Base-by-base conservation (phyloP, 2,329 filamentous ascomycete species). In the Colletotrichum cordylinicola region DNA sequence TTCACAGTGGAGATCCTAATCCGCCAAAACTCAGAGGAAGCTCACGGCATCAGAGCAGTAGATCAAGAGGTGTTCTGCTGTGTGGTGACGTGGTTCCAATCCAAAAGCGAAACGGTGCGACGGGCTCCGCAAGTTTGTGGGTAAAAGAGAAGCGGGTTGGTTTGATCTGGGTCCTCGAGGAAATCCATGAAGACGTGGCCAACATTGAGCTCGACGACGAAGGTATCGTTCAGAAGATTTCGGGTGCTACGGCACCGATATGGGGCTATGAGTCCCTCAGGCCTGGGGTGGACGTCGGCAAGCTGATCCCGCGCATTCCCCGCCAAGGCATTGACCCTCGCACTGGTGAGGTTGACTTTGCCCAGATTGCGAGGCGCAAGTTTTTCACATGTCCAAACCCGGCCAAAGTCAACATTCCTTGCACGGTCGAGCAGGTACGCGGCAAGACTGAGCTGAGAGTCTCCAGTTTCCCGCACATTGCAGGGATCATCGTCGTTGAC, bases 31-130 rank as follows among this genome's bases (percentile, higher is more conserved):
- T 92, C 69, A 83, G 89, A 16, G 84, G 87, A 13, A 83, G 87
- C 35, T 84, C 88, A 79, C 90, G 96, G 79, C 94, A 96, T 80
- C 89, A 92, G 68, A 91, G 90, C 78, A 94, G 91, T 80, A 96
- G 95, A 78, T 98, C 95, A 29, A 91, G 96, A 79, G 96, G 96
- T 4, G 97, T 99, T 31, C 85, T 99, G 68, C 90, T 99, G 2
- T 99, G 97, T 80, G 97, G 97, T 58, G 97, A 99, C 83, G 96
- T 99, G n/a, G 95, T 99, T 21, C 97, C 97, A 0, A 99, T 99
- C 75, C 94, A 96, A 83, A 99, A 98, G 85, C 92, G 97, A 76
- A 98, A 99, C 81, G 97, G 97, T 6, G 91, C 94, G 13, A 96
- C 94, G 6, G 97, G 97, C 3, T 96, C 97, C 74, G 97, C 97